Conservation (phyloP, 441 rosid species). For the Rhodomyrtus psidioides region DNA sequence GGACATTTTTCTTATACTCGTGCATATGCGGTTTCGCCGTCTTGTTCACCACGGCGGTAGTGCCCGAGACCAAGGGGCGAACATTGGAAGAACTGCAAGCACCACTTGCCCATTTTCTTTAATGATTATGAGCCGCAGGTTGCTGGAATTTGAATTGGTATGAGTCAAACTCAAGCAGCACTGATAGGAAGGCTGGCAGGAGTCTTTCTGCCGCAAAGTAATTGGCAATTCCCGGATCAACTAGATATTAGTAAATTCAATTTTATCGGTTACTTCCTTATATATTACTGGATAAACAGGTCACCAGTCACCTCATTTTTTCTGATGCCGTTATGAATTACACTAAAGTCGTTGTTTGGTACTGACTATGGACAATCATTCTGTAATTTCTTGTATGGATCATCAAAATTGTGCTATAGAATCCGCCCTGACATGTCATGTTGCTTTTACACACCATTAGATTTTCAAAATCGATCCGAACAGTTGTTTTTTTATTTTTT, state of each 20-base stretch:
- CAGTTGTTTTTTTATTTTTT: background rate
- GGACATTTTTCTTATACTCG: background rate
- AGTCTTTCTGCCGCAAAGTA: background rate
- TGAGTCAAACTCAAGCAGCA: constrained; percentile 7
- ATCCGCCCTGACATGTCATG: background rate
- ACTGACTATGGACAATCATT: background rate
- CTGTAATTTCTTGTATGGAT: background rate
- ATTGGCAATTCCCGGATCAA: background rate
- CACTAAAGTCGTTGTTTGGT: background rate
- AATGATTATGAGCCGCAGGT: background rate
- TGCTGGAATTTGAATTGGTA: background rate
- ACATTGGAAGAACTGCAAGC: background rate
- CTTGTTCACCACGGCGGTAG: background rate
- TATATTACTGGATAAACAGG: background rate
- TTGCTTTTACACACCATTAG: background rate
- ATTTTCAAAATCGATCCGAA: background rate
- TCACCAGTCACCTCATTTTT: background rate
- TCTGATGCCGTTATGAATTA: background rate
- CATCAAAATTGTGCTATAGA: background rate
- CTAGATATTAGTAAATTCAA: background rate
- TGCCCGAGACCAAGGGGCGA: background rate
- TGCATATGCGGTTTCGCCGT: background rate
- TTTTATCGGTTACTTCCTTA: background rate
- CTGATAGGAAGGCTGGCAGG: background rate
- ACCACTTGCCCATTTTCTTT: background rate